Percentiles rank a stretch among this genome's conserved stretches.
These are phyloP conservation scores for Parietaria judaica DNA, from an alignment of 306 rosid species.

Conservation along the genomic window DNA sequence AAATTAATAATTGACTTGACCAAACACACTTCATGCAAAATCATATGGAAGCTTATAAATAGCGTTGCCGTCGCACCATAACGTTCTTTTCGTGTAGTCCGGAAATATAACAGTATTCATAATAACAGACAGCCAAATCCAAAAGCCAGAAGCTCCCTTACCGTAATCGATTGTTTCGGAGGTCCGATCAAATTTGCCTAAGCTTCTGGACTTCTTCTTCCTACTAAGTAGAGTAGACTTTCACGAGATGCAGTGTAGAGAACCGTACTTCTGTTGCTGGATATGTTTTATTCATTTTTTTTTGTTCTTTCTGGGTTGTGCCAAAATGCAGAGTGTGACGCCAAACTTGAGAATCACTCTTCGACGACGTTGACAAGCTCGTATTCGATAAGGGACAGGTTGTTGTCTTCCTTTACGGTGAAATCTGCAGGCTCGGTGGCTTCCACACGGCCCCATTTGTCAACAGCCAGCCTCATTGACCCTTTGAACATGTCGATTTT, in stretches of 20 bases:
- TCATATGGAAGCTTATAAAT: background rate
- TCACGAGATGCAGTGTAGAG: conserved; percentile 26
- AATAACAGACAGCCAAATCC: conserved; percentile 37
- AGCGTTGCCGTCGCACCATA: conserved; percentile 24
- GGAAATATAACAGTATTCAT: no score
- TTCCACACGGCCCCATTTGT: conserved; percentile 43
- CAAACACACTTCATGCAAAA: no score
- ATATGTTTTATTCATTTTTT: conserved; percentile 42
- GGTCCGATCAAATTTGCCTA: conserved; percentile 31
- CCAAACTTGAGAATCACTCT: conserved; percentile 26
- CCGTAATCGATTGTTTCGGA: conserved; percentile 27
- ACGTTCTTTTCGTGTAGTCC: conserved; percentile 24
- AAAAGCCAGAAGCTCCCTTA: conserved; percentile 30
- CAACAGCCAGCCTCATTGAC: conserved; percentile 44
- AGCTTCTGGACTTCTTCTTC: conserved; percentile 43
- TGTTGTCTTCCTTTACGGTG: conserved; percentile 37
- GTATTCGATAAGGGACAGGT: conserved; percentile 35
- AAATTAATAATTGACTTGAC: no score
- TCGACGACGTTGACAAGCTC: conserved; percentile 38
- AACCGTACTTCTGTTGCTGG: conserved; percentile 33
- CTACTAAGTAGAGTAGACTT: conserved; percentile 38
- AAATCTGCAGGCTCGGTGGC: conserved; percentile 35
- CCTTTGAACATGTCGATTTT: conserved; percentile 41
- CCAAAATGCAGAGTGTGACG: conserved; percentile 29
- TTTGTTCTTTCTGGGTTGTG: conserved; percentile 47